Evolutionary conservation across 768 basidiomycete species (phyloP).

Genomic region (Coprinellus micaceus): DNA sequence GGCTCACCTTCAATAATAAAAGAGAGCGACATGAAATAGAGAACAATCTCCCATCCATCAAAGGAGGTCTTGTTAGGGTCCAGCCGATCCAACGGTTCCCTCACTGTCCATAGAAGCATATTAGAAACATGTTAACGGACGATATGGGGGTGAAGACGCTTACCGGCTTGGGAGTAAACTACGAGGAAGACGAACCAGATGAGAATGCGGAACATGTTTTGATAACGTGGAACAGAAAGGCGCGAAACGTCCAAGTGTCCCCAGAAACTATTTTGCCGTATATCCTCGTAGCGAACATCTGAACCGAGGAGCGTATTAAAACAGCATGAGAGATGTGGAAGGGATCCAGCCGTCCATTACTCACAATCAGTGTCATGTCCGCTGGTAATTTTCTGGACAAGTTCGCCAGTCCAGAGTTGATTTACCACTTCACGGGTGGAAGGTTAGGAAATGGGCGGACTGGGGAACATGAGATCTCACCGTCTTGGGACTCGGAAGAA

Average conservation of each 20-base stretch:
- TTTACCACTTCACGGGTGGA: constrained; percentile 57
- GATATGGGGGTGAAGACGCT: constrained; percentile 11
- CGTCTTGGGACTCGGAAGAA: constrained; percentile 80
- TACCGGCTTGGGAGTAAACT: constrained; percentile 82
- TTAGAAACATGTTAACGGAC: background rate
- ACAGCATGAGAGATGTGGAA: too few relatives aligned
- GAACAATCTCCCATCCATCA: constrained; percentile 74
- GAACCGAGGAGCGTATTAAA: background rate
- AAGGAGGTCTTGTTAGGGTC: constrained; percentile 50
- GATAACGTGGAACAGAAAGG: constrained; percentile 84
- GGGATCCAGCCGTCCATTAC: too few relatives aligned
- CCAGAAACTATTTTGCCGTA: constrained; percentile 54
- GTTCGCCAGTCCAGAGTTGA: constrained; percentile 77
- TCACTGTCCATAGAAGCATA: constrained; percentile 40
- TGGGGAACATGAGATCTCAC: constrained; percentile 31
- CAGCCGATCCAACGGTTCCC: constrained; percentile 71
- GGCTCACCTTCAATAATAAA: constrained; percentile 75
- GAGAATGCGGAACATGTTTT: constrained; percentile 74
- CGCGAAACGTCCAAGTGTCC: constrained; percentile 73
- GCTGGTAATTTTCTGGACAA: constrained; percentile 75
- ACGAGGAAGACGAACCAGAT: constrained; percentile 78
- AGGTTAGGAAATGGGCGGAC: background rate
- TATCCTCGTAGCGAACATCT: constrained; percentile 70
- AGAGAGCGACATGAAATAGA: constrained; percentile 76
- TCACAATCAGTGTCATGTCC: constrained; percentile 76